A percentile compares a stretch with the other conserved stretches of the same genome.
Evolutionary conservation across 2,329 filamentous ascomycete genomes (phyloP).

Genomic region (Trichoderma oligosporum): DNA sequence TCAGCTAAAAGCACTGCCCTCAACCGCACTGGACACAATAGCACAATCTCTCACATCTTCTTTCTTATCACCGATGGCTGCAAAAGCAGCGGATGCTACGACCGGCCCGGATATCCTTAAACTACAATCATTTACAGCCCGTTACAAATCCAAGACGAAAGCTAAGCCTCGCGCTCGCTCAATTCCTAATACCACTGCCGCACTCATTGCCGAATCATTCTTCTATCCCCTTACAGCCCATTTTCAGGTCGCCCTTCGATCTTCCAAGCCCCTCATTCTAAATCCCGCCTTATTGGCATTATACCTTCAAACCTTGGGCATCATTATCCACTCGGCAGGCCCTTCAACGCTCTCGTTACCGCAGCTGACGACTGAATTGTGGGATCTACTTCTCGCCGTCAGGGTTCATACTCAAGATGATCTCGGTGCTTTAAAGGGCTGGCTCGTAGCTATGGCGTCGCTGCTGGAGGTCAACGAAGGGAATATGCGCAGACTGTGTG

Average conservation of each 20-base stretch:
- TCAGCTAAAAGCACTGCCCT: conserved; percentile 48
- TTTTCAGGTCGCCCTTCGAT: conserved; percentile 63
- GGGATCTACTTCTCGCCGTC: conserved; percentile 73
- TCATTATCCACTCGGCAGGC: conserved; percentile 79
- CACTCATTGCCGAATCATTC: conserved; percentile 70
- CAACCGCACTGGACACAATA: conserved; percentile 64
- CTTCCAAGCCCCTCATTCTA: conserved; percentile 58
- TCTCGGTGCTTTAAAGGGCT: conserved; percentile 63
- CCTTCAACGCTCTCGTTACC: conserved; percentile 72
- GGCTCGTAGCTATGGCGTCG: conserved; percentile 75
- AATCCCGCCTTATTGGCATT: conserved; percentile 72
- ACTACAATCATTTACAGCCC: conserved; percentile 79
- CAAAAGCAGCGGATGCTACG: conserved; percentile 72
- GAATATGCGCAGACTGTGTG: conserved; percentile 67
- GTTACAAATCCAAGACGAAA: conserved; percentile 35
- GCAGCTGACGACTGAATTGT: conserved; percentile 79
- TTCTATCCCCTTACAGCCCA: conserved; percentile 83
- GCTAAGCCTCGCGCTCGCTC: conserved; percentile 46
- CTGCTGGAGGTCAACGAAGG: conserved; percentile 77
- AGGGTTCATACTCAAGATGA: conserved; percentile 59
- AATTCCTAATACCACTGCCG: conserved; percentile 73
- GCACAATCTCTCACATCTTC: conserved; percentile 63
- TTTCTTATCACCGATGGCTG: conserved; percentile 78
- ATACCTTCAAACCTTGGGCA: conserved; percentile 79
- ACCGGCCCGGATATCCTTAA: conserved; percentile 83